These are phyloP conservation scores for Diatrype stigma DNA, from an alignment of 2,329 filamentous ascomycete species.

Conservation along the genomic window DNA sequence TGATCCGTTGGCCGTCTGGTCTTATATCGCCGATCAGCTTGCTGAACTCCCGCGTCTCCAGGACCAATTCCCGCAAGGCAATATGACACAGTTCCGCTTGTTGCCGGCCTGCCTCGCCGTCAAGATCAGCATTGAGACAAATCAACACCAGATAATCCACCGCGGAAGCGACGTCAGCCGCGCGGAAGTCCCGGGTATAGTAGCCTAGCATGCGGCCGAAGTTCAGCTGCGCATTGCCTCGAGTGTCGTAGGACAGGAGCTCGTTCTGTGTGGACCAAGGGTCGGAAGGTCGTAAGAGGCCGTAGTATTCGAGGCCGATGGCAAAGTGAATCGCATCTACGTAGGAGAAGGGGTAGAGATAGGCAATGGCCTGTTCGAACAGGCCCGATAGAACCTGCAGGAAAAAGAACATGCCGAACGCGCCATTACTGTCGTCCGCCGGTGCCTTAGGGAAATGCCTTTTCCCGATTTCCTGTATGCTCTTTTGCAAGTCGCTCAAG, in stretches of 20 bases:
- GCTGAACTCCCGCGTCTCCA: conserved; percentile 96
- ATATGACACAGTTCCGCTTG: conserved; percentile 86
- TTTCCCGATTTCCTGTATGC: conserved; percentile 82
- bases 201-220: conserved; percentile 91
- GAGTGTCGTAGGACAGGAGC: conserved; percentile 60
- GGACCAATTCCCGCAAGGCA: conserved; percentile 84
- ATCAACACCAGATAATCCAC: conserved; percentile 92
- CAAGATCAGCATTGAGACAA: conserved; percentile 83
- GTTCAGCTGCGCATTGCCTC: conserved; percentile 77
- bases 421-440: conserved; percentile 68
- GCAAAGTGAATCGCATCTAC: conserved; percentile 94
- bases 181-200: conserved; percentile 94
- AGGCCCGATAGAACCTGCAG: conserved; percentile 85
- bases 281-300: conserved; percentile 81
- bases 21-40: conserved; percentile 88
- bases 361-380: conserved; percentile 90
- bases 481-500: conserved; percentile 66
- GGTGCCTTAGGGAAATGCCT: conserved; percentile 83
- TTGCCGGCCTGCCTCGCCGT: conserved; percentile 66
- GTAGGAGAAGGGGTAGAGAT: conserved; percentile 87
- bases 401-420: conserved; percentile 89
- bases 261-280: conserved; percentile 72
- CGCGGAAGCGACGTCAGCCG: conserved; percentile 81
- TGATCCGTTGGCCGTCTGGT: conserved; percentile 78
- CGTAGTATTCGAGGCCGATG: conserved; percentile 83